A percentile compares a stretch with the other conserved stretches of the same genome.
Evolutionary conservation across 2,329 filamentous ascomycete species (phyloP).

Genomic region (Echinosphaeria canescens): DNA sequence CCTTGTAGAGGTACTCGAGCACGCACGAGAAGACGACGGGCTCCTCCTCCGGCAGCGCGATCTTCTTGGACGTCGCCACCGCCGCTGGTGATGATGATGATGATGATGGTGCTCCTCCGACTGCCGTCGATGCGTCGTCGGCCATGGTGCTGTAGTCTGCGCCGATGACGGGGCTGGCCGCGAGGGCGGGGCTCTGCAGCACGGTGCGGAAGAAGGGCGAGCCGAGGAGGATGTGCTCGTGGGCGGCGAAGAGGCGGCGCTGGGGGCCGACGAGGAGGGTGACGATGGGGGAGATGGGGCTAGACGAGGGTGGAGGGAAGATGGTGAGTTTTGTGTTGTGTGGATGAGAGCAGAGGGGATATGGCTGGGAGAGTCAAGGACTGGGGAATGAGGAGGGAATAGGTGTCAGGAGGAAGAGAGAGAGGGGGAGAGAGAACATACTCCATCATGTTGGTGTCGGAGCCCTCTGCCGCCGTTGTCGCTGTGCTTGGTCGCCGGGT

Average conservation of each 20-base stretch:
- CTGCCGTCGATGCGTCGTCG: too few species aligned
- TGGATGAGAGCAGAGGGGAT: too few species aligned
- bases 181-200: conserved; percentile 35
- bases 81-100: too few species aligned
- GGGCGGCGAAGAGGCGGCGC: conserved; percentile 75
- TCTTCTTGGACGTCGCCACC: too few species aligned
- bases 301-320: conserved; percentile 17
- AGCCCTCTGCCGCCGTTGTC: too few species aligned
- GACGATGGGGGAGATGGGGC: conserved; percentile 45
- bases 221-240: conserved; percentile 61
- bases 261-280: conserved; percentile 65
- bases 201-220: conserved; percentile 60
- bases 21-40: conserved; percentile 82
- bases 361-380: too few species aligned
- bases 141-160: too few species aligned
- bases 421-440: conserved; percentile 10
- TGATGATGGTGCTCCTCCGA: too few species aligned
- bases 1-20: conserved; percentile 84
- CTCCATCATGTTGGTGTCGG: conserved; percentile 19
- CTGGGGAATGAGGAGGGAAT: too few species aligned
- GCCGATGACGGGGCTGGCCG: too few species aligned
- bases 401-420: conserved; percentile 2
- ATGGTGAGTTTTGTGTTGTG: too few species aligned
- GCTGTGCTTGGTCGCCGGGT: conserved; percentile 25
- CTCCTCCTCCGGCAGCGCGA: conserved; percentile 66